phyloP scores from a whole-genome alignment of 2,329 filamentous ascomycete species.

The Sporothrix globosa region DNA sequence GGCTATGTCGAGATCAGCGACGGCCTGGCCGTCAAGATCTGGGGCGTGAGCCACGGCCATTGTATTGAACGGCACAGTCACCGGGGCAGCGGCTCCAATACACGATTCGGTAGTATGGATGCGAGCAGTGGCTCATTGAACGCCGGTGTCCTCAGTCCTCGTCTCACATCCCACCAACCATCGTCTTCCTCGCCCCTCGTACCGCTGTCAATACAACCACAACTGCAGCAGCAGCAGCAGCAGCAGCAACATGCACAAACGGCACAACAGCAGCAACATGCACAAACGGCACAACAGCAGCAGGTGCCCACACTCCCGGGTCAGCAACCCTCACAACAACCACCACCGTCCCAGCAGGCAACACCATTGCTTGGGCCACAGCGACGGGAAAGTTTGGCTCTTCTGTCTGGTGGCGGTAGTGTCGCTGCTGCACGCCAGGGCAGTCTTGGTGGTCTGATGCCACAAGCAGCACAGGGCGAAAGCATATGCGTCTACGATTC shows the following conservation, averaged over 20 bases:
- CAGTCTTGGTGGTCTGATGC: constrained; percentile 16
- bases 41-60: constrained; percentile 85
- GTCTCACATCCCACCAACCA: constrained; percentile 39
- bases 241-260: neutral
- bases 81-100: constrained; percentile 61
- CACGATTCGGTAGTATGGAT: constrained; percentile 56
- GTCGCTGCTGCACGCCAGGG: constrained; percentile 23
- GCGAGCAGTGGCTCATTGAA: constrained; percentile 40
- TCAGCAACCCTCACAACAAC: constrained; percentile 11
- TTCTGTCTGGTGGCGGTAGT: constrained; percentile 23
- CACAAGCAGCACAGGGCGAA: constrained; percentile 44
- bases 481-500: constrained; percentile 76
- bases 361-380: constrained; percentile 26
- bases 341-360: constrained; percentile 6
- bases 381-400: constrained; percentile 34
- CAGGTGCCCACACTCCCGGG: neutral
- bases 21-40: constrained; percentile 84
- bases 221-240: constrained; percentile 26
- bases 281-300: neutral
- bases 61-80: constrained; percentile 76
- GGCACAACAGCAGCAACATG: neutral
- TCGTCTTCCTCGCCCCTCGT: constrained; percentile 37
- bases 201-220: constrained; percentile 24
- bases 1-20: constrained; percentile 90
- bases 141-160: constrained; percentile 39